Evolutionary conservation across 164 flowering plant genomes (phyloP).

Genomic region (Vitis rupestris): DNA sequence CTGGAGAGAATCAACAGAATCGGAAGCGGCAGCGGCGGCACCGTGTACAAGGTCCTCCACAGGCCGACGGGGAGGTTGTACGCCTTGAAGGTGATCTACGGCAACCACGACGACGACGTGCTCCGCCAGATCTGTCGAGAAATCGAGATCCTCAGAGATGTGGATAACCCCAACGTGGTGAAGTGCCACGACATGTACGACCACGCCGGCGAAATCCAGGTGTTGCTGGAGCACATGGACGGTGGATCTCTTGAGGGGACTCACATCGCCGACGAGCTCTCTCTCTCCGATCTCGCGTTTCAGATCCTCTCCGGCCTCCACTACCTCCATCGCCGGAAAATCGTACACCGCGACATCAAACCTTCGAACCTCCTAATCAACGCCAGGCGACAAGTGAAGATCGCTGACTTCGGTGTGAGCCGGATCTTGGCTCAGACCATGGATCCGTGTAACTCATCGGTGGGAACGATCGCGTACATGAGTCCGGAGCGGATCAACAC

Average conservation of each 20-base stretch:
- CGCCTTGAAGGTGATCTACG: conserved; percentile 90
- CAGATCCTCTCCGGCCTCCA: conserved; percentile 64
- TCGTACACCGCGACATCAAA: conserved; percentile 84
- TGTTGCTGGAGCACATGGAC: conserved; percentile 83
- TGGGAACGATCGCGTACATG: conserved; percentile 91
- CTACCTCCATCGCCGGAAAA: conserved; percentile 62
- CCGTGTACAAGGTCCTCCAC: conserved; percentile 82
- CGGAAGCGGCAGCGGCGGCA: conserved; percentile 85
- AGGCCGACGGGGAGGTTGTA: conserved; percentile 41
- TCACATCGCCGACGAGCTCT: conserved; percentile 44
- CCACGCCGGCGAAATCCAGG: conserved; percentile 76
- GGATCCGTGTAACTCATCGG: conserved; percentile 82
- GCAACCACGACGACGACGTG: conserved; percentile 72
- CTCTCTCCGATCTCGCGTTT: conserved; percentile 45
- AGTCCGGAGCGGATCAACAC: conserved; percentile 88
- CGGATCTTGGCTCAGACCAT: conserved; percentile 67
- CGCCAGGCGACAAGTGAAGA: conserved; percentile 51
- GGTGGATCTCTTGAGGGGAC: conserved; percentile 73
- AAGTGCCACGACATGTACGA: conserved; percentile 77
- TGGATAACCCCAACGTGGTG: conserved; percentile 71
- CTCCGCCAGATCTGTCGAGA: conserved; percentile 85
- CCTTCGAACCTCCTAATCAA: conserved; percentile 78
- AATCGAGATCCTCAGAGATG: conserved; percentile 76
- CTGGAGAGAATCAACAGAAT: conserved; percentile 61
- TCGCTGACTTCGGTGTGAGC: conserved; percentile 82